phyloP scores from a whole-genome alignment of 176 grass and related monocot genomes.

The Oryza glaberrima region DNA sequence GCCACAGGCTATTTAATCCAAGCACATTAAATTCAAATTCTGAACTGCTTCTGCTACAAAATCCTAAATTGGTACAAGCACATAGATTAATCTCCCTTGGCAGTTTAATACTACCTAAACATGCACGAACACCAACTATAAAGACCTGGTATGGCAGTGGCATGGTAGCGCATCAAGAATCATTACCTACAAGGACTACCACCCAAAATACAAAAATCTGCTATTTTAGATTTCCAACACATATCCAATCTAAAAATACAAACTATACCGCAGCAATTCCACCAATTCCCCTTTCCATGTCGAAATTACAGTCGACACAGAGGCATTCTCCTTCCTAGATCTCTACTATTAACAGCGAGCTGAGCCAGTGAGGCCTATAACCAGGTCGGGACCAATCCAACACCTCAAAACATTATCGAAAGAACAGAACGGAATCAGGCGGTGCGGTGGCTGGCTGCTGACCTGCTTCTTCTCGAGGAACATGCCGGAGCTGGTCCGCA shows the following conservation, averaged over 20 bases:
- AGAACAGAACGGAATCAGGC: conserved; percentile 17
- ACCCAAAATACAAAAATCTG: background rate
- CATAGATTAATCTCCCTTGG: background rate
- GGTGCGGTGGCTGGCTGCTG: background rate
- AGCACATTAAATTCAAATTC: background rate
- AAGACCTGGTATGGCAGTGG: background rate
- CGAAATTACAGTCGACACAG: background rate
- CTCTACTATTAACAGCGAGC: background rate
- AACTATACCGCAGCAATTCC: background rate
- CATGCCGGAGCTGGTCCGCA: conserved; percentile 89
- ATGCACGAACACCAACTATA: background rate
- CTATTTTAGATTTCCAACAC: background rate
- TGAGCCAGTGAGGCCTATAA: background rate
- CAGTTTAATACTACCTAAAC: background rate
- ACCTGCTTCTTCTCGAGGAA: conserved; percentile 87
- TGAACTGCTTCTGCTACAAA: background rate
- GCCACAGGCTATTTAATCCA: background rate
- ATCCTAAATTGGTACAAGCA: background rate
- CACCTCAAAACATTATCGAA: background rate
- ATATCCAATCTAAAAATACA: background rate
- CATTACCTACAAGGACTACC: background rate
- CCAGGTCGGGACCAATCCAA: background rate
- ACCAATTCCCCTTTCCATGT: background rate
- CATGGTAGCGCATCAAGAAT: background rate
- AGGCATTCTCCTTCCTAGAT: conserved; percentile 26